These are phyloP conservation scores for Aspergillus biplanus DNA, from an alignment of 495 filamentous ascomycete genomes.

Conservation along the genomic window DNA sequence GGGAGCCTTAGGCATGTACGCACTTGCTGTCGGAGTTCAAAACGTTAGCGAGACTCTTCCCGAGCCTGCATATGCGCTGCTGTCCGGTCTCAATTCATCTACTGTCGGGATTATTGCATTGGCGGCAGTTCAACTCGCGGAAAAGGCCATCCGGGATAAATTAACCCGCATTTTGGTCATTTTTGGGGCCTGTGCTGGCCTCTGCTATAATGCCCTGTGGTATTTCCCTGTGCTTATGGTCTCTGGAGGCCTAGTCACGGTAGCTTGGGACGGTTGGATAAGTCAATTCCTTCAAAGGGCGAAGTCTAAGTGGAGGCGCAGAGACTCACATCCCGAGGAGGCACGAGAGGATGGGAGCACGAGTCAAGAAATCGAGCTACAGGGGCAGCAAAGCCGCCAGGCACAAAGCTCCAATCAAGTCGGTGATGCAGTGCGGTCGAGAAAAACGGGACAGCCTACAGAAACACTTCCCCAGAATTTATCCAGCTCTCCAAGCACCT, in stretches of 20 bases:
- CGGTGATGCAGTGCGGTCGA: conserved; percentile 22
- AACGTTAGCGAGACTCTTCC: conserved; percentile 65
- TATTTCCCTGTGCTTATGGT: conserved; percentile 79
- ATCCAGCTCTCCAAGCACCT: neutral
- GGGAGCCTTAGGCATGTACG: conserved; percentile 78
- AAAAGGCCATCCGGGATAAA: conserved; percentile 75
- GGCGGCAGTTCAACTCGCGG: conserved; percentile 72
- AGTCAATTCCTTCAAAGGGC: conserved; percentile 39
- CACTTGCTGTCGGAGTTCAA: conserved; percentile 67
- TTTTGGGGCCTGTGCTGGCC: conserved; percentile 66
- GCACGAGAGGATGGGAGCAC: conserved; percentile 14
- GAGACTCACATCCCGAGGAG: conserved; percentile 17
- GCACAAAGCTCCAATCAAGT: neutral
- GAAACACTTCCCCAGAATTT: neutral
- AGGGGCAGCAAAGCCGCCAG: conserved; percentile 9
- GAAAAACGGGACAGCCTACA: conserved; percentile 14
- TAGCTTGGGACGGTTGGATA: conserved; percentile 64
- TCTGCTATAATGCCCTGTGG: conserved; percentile 80
- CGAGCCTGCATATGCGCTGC: conserved; percentile 67
- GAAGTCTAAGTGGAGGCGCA: conserved; percentile 27
- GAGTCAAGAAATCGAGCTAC: conserved; percentile 8
- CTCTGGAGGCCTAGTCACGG: conserved; percentile 56
- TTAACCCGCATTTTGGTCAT: conserved; percentile 71
- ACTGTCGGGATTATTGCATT: conserved; percentile 81
- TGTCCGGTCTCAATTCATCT: conserved; percentile 78